Conservation (phyloP, 345 rosid genomes). For the Euphorbia lathyris region DNA sequence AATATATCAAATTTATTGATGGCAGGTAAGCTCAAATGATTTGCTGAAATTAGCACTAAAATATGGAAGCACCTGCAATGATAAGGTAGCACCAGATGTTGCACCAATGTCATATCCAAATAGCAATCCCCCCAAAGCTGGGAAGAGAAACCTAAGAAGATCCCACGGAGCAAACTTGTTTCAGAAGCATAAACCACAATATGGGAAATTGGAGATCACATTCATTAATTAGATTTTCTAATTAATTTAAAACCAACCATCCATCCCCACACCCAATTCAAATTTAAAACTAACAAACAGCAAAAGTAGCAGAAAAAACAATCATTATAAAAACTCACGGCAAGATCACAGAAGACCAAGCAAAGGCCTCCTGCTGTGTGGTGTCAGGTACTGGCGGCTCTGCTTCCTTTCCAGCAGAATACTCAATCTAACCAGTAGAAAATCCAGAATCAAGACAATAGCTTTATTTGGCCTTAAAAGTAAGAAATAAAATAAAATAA, state of each 20-base stretch:
- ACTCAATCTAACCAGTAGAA: conserved; percentile 41
- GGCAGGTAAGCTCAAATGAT: background rate
- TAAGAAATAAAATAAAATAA: background rate
- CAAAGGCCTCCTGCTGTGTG: conserved; percentile 52
- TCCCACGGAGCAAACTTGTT: conserved; percentile 18
- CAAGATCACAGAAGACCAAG: conserved; percentile 80
- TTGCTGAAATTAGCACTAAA: background rate
- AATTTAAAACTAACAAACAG: background rate
- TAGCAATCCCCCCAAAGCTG: conserved; percentile 84
- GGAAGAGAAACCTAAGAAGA: conserved; percentile 81
- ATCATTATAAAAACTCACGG: conserved; percentile 56
- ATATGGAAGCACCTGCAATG: conserved; percentile 57
- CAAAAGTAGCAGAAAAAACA: background rate
- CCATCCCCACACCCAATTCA: background rate
- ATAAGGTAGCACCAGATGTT: conserved; percentile 86
- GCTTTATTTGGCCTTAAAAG: background rate
- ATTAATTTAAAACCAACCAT: too few species aligned
- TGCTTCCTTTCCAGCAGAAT: conserved; percentile 50
- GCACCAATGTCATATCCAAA: conserved; percentile 99
- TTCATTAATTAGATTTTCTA: background rate
- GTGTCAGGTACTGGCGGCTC: conserved; percentile 44
- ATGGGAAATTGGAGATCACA: background rate
- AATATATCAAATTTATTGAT: background rate
- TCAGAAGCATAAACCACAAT: background rate
- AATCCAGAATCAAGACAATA: background rate